Base-by-base conservation (phyloP, 106 monocot species). In the Phalaenopsis equestris region DNA sequence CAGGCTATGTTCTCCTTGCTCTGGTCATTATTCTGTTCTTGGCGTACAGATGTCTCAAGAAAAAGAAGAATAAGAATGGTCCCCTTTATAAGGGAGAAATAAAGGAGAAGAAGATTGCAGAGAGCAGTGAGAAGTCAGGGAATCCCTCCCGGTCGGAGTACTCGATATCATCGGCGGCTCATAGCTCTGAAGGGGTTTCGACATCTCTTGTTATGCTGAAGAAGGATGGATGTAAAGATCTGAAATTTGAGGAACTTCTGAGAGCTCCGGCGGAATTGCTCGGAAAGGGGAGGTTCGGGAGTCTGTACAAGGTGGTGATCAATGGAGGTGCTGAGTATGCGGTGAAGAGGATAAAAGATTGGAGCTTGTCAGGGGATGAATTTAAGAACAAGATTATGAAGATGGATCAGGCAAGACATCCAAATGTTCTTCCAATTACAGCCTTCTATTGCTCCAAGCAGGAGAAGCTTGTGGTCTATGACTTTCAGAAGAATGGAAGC, bases 381-480 rank as follows among this genome's bases (percentile, higher is more conserved):
- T 90, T 90, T 47, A 55, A 48, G 64, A 45, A 75, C 78, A 85
- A 83, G 79, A 90, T 90, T 81, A 84, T 82, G 79, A 41, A 67
- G 73, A 55, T 90, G 6, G 86, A 84, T 41, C 15, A 45, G 17
- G 79, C 42, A 6, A 77, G 42, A 64, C 90, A 90, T 64, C 83
- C 42, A 0, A 77, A 67, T 9, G 79, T 90, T 52, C 81, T 90
- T 37, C 75, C 85, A 0, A 55, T 75, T 0, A 45, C 86, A 10
- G 90, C 90, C 14, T 90, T 87, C 49, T 87, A 90, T 58, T 86
- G 84, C 81, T 85, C 85, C 5, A 86, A 79, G 79, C 87, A 90
- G 85, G 90, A 90, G 84, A 90, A 90, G 73, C 85, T 90, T 24
- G 81, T 87, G 52, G 90, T 90, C 1, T 90, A 90, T 24, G 87